Conservation (phyloP, 805 yeast genomes). For the Torulaspora gathmanii region DNA sequence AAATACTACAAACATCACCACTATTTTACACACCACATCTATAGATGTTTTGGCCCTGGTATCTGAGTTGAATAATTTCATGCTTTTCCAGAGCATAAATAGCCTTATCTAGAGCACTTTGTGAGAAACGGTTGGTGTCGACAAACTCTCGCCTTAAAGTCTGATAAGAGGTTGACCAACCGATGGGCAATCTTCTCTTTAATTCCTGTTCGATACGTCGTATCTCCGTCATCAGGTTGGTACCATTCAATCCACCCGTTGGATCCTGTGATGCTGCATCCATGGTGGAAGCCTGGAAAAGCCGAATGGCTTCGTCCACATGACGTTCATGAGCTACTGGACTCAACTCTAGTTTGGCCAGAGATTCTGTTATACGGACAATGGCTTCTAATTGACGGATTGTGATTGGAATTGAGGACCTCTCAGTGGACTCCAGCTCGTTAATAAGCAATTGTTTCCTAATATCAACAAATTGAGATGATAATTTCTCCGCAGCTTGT, state of each 20-base stretch:
- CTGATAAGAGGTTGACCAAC: slow-evolving; percentile 88
- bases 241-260: slow-evolving; percentile 47
- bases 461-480: slow-evolving; percentile 88
- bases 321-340: slow-evolving; percentile 85
- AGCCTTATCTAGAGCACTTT: slow-evolving; percentile 77
- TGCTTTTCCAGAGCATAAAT: slow-evolving; percentile 75
- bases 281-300: slow-evolving; percentile 96
- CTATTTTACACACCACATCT: slow-evolving; percentile 57
- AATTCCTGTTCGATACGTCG: slow-evolving; percentile 76
- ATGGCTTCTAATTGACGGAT: slow-evolving; percentile 97
- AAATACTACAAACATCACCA: slow-evolving; percentile 1
- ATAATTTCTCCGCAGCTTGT: slow-evolving; percentile 83
- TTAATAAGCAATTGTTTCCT: slow-evolving; percentile 75
- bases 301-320: slow-evolving; percentile 90
- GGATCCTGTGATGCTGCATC: slow-evolving; percentile 65
- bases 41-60: slow-evolving; percentile 77
- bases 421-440: slow-evolving; percentile 76
- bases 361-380: slow-evolving; percentile 87
- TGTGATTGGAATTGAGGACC: slow-evolving; percentile 95
- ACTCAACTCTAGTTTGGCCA: slow-evolving; percentile 78
- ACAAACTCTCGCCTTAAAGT: slow-evolving; percentile 82
- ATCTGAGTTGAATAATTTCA: slow-evolving; percentile 81
- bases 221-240: slow-evolving; percentile 64
- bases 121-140: slow-evolving; percentile 54
- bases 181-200: slow-evolving; percentile 87